Evolutionary conservation across 2,329 filamentous ascomycete genomes (phyloP), one percentile per base, ranked within the genome.

Genomic region (Aspergillus luchuensis): DNA sequence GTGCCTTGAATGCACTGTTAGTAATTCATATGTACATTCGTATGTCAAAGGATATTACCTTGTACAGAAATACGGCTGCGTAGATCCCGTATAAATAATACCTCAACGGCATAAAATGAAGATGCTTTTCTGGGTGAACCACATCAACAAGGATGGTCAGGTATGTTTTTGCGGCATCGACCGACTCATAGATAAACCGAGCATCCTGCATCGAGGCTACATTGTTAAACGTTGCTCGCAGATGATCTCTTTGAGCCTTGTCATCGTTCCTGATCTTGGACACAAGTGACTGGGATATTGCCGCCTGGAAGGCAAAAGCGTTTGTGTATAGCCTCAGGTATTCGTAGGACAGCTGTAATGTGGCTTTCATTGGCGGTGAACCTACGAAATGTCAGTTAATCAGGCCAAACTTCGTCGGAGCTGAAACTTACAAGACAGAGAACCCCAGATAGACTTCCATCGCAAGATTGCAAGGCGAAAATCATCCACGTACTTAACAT

Each of bases 401-500:
- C 17, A 23, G 8, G 48, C 10, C n/a, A 33, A 41, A 28, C 6
- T 17, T 5, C 6, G 47, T n/a, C 4, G 15, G 30, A 5, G 21
- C 41, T 47, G 5, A 2, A 8, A 74, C 81, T 67, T 66, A 85
- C 88, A 90, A 45, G 83, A 85, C 28, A 90, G 72, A 2, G 84
- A 85, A 1, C 87, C 87, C 88, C 89, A 91, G 1, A 85, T 83
- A 47, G 86, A 84, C 66, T 91, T 89, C 89, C 89, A 91, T 49
- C 85, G 85, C 58, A 88, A 83, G 10, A 91, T 87, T 2, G 87
- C 87, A 1, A 84, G 82, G 3, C 88, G 84, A 65, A 91, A 91
- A 69, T 91, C 89, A 66, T 91, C 89, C 63, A 91, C 88, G 65
- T 90, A 91, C 69, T 90, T 87, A 62, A 90, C 89, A 69, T 91